Evolutionary conservation across 306 rosid genomes (phyloP), one percentile per base, ranked within the genome.

Genomic region (Pterocarpus macrocarpus): DNA sequence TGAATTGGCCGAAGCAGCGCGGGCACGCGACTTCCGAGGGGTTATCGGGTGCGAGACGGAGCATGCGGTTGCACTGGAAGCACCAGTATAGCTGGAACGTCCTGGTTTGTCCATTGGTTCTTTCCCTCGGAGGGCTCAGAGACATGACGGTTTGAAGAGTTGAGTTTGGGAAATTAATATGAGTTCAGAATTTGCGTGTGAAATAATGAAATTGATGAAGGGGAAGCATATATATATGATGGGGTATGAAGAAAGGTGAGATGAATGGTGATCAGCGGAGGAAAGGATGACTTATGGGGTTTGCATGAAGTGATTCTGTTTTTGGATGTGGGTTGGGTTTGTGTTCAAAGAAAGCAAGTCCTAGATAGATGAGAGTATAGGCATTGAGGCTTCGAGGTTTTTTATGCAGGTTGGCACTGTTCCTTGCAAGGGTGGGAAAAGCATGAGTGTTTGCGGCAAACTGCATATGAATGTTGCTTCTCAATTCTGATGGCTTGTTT

Each of bases 1-100:
- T 39, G 87, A 90, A 93, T 69, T 88, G 91, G 12, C 94, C 94
- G 43, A 73, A 89, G 62, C 99, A 96, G 2, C 97, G 94, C 0
- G 98, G 97, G 78, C 99, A 96, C 22, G 63, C 8, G 16, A 91
- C 16, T 0, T 84, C 83, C 0, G 90, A 59, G 3, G 86, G 71
- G 79, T 81, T 52, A 11, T 85, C 30, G 44, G 86, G 49, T 73
- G 85, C 81, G 11, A 85, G 43, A n/a, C 94, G 81, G 68, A 92
- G 91, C 28, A 55, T 57, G 16, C 88, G 88, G 45, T 78, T 84
- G 87, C 99, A 96, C 4, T 84, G 90, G 87, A 86, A 86, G 94
- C 99, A 96, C 93, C 94, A 93, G 74, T 90, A 90, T 44, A 85
- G 87, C 4, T 73, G 88, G 87, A 77, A 83, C 64, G 78, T 80